Conservation (phyloP, 768 basidiomycete species). For the Phylloporus arenicola region DNA sequence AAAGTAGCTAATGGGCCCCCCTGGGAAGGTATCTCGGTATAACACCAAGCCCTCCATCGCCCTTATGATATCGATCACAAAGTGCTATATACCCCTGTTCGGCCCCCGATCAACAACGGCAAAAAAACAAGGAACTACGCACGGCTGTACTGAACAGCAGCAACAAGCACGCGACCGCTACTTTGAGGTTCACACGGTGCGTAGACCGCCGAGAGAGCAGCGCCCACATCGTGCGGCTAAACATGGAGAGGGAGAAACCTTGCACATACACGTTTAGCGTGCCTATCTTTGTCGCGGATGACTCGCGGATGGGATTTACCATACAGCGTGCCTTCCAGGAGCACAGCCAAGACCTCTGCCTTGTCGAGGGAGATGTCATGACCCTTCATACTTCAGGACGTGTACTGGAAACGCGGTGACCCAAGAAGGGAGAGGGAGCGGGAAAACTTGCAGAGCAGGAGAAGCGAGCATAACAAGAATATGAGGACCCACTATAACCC, state of each 20-base stretch:
- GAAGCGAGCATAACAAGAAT: neutral
- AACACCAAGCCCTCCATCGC: slow-evolving; percentile 24
- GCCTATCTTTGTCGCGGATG: no score
- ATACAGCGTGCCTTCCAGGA: slow-evolving; percentile 19
- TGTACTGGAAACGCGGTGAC: neutral
- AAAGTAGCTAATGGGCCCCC: slow-evolving; percentile 24
- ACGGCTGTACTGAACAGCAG: slow-evolving; percentile 30
- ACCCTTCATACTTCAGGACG: neutral
- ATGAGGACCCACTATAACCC: neutral
- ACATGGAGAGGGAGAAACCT: slow-evolving; percentile 36
- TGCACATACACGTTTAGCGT: neutral
- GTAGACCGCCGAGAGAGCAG: slow-evolving; percentile 8
- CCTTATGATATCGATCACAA: slow-evolving; percentile 23
- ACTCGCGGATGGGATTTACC: slow-evolving; percentile 3
- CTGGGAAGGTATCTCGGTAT: slow-evolving; percentile 12
- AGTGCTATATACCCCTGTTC: slow-evolving; percentile 15
- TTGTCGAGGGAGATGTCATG: slow-evolving; percentile 12
- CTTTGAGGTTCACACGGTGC: slow-evolving; percentile 12
- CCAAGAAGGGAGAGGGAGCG: neutral
- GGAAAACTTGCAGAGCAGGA: neutral
- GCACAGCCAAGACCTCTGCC: slow-evolving; percentile 16
- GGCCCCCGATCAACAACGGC: neutral
- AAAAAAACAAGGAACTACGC: neutral
- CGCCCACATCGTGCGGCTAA: slow-evolving; percentile 26
- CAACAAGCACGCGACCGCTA: slow-evolving; percentile 22